These are phyloP conservation scores for Kitagawia praeruptora DNA, from an alignment of 129 eudicot genomes.

Conservation along the genomic window DNA sequence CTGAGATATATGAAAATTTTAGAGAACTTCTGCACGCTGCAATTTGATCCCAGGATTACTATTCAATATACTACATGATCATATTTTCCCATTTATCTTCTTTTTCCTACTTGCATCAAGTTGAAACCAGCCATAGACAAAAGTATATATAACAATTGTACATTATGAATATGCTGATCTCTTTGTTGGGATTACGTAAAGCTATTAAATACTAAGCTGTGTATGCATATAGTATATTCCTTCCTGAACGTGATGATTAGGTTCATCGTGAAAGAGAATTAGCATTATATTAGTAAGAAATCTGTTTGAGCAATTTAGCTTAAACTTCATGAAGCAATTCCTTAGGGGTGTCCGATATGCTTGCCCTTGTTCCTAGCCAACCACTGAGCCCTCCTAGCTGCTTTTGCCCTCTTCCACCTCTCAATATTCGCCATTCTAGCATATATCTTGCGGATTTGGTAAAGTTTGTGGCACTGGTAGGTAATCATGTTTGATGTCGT, in stretches of 20 bases:
- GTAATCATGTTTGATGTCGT: constrained; percentile 75
- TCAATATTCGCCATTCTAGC: constrained; percentile 59
- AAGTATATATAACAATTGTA: background rate
- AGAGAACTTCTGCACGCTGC: background rate
- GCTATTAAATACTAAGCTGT: background rate
- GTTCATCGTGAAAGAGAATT: background rate
- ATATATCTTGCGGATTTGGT: constrained; percentile 55
- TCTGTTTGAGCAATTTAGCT: background rate
- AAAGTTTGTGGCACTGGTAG: constrained; percentile 60
- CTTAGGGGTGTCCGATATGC: constrained; percentile 30
- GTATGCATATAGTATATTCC: background rate
- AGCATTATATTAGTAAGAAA: background rate
- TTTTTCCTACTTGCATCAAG: background rate
- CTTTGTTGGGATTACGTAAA: background rate
- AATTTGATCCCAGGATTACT: background rate
- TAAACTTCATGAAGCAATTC: background rate
- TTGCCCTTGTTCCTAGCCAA: constrained; percentile 44
- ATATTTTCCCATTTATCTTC: background rate
- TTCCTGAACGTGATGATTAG: background rate
- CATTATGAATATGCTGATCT: background rate
- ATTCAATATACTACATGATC: background rate
- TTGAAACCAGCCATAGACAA: background rate
- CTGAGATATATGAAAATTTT: background rate
- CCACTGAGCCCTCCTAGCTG: constrained; percentile 53
- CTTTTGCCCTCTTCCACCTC: constrained; percentile 59